Conservation (phyloP, 345 rosid genomes). For the Draba incana region DNA sequence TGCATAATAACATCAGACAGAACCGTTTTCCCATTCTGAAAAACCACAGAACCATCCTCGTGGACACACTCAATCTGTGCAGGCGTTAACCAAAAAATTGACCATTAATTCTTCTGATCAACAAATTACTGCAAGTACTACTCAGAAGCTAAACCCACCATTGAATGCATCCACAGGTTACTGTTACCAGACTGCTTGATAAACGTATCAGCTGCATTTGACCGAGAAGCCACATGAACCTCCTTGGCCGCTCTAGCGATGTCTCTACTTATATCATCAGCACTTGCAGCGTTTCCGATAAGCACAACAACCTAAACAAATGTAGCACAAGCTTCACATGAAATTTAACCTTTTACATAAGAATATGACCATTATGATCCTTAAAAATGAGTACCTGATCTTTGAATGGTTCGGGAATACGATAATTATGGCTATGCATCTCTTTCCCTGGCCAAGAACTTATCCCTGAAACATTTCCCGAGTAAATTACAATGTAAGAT, state of each 20-base stretch:
- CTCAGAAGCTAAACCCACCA: slow-evolving; percentile 47
- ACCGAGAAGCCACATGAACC: slow-evolving; percentile 74
- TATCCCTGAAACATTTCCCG: too few species aligned
- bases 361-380: too few species aligned
- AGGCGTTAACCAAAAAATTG: neutral
- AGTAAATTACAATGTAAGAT: too few species aligned
- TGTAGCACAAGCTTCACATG: slow-evolving; percentile 5
- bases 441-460: too few species aligned
- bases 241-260: slow-evolving; percentile 71
- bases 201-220: slow-evolving; percentile 51
- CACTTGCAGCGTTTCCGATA: slow-evolving; percentile 74
- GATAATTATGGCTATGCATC: slow-evolving; percentile 37
- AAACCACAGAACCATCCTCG: slow-evolving; percentile 66
- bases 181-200: slow-evolving; percentile 49
- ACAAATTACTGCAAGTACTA: neutral
- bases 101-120: neutral
- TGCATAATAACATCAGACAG: slow-evolving; percentile 69
- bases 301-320: slow-evolving; percentile 63
- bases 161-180: slow-evolving; percentile 78
- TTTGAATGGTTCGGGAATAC: slow-evolving; percentile 61
- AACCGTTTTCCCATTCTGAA: slow-evolving; percentile 55
- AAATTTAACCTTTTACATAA: too few species aligned
- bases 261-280: slow-evolving; percentile 74
- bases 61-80: slow-evolving; percentile 62
- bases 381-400: slow-evolving; percentile 55